phyloP scores from a whole-genome alignment of 2,329 filamentous ascomycete genomes.

The Penicillium hesseltinei region DNA sequence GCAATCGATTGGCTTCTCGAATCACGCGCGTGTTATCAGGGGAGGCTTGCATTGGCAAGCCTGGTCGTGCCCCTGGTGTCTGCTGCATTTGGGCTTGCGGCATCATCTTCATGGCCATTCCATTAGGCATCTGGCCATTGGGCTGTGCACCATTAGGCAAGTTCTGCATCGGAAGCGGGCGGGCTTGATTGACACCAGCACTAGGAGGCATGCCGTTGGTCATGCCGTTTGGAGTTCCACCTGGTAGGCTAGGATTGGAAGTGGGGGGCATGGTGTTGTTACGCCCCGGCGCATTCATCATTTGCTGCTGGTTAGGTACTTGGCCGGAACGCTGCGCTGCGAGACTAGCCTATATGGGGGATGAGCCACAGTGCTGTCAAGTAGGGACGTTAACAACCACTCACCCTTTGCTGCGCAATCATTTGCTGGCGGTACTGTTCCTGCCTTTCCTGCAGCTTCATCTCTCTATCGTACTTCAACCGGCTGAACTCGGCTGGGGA shows the following conservation, averaged over 20 bases:
- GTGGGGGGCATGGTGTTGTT: conserved; percentile 42
- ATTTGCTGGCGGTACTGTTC: conserved; percentile 64
- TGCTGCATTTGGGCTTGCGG: conserved; percentile 60
- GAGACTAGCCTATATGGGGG: conserved; percentile 37
- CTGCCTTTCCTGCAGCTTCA: conserved; percentile 59
- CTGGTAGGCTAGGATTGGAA: conserved; percentile 36
- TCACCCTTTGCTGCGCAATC: conserved; percentile 54
- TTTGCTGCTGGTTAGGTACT: conserved; percentile 41
- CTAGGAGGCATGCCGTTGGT: conserved; percentile 47
- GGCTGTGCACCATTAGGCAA: conserved; percentile 42
- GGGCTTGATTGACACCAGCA: conserved; percentile 37
- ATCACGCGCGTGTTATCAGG: conserved; percentile 50
- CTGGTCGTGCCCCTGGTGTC: conserved; percentile 36
- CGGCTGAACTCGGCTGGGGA: conserved; percentile 90
- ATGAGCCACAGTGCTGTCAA: conserved; percentile 13
- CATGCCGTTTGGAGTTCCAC: conserved; percentile 43
- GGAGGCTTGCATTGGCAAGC: conserved; percentile 55
- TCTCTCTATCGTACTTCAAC: conserved; percentile 82
- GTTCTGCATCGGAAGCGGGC: conserved; percentile 43
- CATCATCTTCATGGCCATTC: conserved; percentile 58
- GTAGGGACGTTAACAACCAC: conserved; percentile 4
- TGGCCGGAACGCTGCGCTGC: conserved; percentile 45
- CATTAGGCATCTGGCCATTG: conserved; percentile 52
- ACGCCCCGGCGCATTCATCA: conserved; percentile 37
- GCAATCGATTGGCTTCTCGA: conserved; percentile 48